Conservation (phyloP, 768 basidiomycete genomes). For the Tricholoma sp. region DNA sequence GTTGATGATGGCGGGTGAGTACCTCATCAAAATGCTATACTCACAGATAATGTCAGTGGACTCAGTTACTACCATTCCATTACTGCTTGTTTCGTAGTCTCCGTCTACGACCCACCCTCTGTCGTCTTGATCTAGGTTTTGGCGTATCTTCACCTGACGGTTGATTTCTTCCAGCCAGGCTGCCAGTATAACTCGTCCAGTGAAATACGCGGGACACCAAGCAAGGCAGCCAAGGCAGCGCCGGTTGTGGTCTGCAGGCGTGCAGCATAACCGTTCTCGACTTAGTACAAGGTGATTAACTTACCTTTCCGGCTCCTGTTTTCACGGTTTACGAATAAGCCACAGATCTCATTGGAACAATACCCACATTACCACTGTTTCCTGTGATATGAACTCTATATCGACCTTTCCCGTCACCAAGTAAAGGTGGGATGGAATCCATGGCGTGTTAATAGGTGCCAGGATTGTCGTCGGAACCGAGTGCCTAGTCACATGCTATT, state of each 20-base stretch:
- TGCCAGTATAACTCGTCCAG: conserved; percentile 46
- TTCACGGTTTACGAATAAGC: neutral
- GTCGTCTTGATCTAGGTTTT: conserved; percentile 21
- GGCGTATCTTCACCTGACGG: conserved; percentile 23
- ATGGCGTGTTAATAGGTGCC: no score
- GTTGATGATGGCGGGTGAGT: neutral
- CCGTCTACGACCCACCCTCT: conserved; percentile 56
- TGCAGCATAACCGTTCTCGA: neutral
- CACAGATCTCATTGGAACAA: neutral
- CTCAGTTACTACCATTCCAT: conserved; percentile 27
- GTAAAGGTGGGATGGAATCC: neutral
- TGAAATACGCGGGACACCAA: conserved; percentile 40
- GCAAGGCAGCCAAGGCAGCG: conserved; percentile 33
- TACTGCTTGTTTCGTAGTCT: conserved; percentile 28
- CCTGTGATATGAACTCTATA: neutral
- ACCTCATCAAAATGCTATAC: conserved; percentile 10
- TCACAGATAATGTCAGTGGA: conserved; percentile 52
- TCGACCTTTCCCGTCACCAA: conserved; percentile 2
- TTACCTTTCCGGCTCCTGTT: neutral
- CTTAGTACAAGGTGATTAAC: neutral
- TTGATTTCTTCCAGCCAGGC: conserved; percentile 39
- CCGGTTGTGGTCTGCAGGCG: conserved; percentile 42
- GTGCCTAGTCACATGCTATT: no score
- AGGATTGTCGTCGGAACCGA: no score
- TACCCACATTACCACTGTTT: neutral